phyloP scores from a whole-genome alignment of 139 green algal species.

The Tetraselmis chui region DNA sequence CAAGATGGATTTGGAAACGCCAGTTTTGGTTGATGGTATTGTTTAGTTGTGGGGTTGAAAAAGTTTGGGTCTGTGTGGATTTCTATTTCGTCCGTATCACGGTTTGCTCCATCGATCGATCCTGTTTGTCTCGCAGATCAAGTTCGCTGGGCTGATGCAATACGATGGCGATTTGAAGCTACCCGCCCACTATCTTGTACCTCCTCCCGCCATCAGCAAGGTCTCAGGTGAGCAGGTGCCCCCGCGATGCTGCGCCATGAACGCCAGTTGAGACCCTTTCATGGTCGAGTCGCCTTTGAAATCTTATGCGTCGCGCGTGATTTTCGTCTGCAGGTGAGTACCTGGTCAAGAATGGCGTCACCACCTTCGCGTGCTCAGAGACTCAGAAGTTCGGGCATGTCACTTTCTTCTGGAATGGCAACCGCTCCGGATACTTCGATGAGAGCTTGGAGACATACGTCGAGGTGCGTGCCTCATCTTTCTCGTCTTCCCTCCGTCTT shows the following conservation, averaged over 20 bases:
- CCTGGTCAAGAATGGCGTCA: constrained; percentile 74
- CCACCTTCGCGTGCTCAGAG: constrained; percentile 89
- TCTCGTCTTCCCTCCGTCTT: no score
- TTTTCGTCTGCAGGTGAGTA: constrained; percentile 57
- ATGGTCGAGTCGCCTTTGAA: no score
- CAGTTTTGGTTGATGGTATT: no score
- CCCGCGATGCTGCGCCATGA: neutral
- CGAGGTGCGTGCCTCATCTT: no score
- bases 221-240: constrained; percentile 2
- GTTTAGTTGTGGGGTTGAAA: no score
- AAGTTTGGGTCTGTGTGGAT: no score
- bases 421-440: constrained; percentile 89
- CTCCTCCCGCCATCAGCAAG: constrained; percentile 73
- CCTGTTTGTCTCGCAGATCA: constrained; percentile 18
- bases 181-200: constrained; percentile 84
- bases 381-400: constrained; percentile 94
- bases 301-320: no score
- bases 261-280: no score
- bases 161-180: constrained; percentile 97
- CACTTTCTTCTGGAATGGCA: constrained; percentile 99
- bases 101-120: no score
- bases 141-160: constrained; percentile 93
- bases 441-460: constrained; percentile 86
- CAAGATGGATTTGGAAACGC: no score
- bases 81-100: no score